These are phyloP conservation scores for Chimonanthus salicifolius DNA, from an alignment of 164 flowering plant species.

Conservation along the genomic window DNA sequence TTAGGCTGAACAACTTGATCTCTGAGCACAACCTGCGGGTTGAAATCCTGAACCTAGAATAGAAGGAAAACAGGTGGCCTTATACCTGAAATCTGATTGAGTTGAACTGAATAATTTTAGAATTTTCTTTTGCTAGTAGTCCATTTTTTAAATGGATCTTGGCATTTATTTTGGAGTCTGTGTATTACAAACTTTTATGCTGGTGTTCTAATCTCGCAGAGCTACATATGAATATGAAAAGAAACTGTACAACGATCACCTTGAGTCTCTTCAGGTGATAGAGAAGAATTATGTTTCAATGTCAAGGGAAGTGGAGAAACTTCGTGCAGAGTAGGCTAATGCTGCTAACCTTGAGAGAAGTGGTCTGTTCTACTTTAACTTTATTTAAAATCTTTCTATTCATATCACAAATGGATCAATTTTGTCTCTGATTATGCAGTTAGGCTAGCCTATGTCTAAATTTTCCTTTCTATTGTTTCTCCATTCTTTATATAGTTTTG, in stretches of 20 bases:
- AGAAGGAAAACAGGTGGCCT: no score
- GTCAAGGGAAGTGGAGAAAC: conserved; percentile 90
- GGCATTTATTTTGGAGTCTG: no score
- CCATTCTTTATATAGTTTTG: not conserved
- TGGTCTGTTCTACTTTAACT: conserved; percentile 18
- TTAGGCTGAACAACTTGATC: no score
- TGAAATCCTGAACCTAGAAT: no score
- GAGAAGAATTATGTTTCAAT: conserved; percentile 81
- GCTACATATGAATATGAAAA: conserved; percentile 81
- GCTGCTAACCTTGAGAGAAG: conserved; percentile 52
- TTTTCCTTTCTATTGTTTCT: not conserved
- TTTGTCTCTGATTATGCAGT: no score
- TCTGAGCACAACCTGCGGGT: no score
- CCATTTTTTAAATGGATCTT: no score
- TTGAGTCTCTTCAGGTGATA: conserved; percentile 88
- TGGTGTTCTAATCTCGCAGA: conserved; percentile 38
- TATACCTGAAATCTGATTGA: no score
- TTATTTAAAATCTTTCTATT: no score
- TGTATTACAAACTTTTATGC: not conserved
- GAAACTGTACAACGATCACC: conserved; percentile 75
- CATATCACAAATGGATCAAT: no score
- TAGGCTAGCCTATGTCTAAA: not conserved
- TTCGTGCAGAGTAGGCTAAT: conserved; percentile 69
- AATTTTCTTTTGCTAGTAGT: no score
- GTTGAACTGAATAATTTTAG: no score